phyloP scores from a whole-genome alignment of 805 yeast species.

The Metschnikowia lochheadii region DNA sequence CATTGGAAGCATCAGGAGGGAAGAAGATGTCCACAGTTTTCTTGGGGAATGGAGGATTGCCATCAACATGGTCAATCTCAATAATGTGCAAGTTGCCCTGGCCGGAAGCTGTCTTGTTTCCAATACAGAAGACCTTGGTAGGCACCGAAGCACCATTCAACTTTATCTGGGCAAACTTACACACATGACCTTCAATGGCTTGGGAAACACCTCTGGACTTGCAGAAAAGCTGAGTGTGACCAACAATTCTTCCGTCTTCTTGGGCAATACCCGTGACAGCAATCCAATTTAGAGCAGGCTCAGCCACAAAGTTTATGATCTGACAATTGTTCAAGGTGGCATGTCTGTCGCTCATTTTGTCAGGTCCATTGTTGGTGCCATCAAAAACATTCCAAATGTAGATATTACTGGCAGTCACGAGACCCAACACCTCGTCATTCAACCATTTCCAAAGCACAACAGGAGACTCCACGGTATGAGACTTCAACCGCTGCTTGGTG shows the following conservation, averaged over 20 bases:
- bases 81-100: conserved; percentile 79
- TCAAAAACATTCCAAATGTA: conserved; percentile 83
- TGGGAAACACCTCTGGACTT: conserved; percentile 89
- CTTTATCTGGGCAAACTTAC: conserved; percentile 74
- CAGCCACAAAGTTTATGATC: conserved; percentile 85
- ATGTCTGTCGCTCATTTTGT: conserved; percentile 77
- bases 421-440: conserved; percentile 64
- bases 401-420: conserved; percentile 73
- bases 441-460: conserved; percentile 97
- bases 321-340: conserved; percentile 73
- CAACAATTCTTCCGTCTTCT: conserved; percentile 90
- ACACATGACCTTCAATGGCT: conserved; percentile 97
- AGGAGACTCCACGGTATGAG: conserved; percentile 80
- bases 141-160: conserved; percentile 69
- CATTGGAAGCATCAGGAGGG: conserved; percentile 94
- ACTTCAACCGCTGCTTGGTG: conserved; percentile 83
- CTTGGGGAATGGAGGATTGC: conserved; percentile 80
- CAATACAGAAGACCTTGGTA: conserved; percentile 88
- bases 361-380: conserved; percentile 74
- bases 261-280: conserved; percentile 94
- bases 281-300: conserved; percentile 81
- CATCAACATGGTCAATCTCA: conserved; percentile 91
- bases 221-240: conserved; percentile 90
- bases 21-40: conserved; percentile 89
- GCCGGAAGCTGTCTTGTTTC: conserved; percentile 75